Percentiles rank a stretch among this genome's conserved stretches.
Evolutionary conservation across 2,329 filamentous ascomycete species (phyloP).

Genomic region (Trichoderma aggressivum): DNA sequence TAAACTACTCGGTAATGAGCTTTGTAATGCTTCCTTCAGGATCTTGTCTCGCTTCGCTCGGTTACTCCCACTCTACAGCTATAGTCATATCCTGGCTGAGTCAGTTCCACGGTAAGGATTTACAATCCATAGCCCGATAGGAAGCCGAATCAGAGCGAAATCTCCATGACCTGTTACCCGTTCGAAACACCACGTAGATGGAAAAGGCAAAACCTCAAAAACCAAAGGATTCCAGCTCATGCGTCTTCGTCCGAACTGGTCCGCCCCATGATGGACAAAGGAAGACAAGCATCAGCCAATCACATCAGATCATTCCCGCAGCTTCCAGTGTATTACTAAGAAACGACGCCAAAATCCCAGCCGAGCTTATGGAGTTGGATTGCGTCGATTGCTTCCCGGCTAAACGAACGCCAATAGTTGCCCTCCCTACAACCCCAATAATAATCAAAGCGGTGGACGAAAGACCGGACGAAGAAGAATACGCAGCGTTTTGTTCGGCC

Average conservation of each 20-base stretch:
- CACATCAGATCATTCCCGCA: not conserved
- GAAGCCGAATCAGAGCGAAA: not conserved
- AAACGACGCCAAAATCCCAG: not conserved
- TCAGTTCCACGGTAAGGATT: not conserved
- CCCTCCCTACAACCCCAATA: not conserved
- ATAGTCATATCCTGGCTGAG: not conserved
- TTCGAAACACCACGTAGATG: not conserved
- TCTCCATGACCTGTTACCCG: accelerated
- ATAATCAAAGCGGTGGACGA: not conserved
- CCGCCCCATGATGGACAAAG: not conserved
- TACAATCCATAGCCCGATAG: not conserved
- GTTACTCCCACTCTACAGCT: not conserved
- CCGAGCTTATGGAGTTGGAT: not conserved
- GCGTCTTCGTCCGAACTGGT: constrained; percentile 7
- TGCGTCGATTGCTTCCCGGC: not conserved
- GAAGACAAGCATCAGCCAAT: not conserved
- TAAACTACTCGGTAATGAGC: not conserved
- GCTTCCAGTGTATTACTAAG: constrained; percentile 3
- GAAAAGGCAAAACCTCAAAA: not conserved
- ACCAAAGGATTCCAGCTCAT: not conserved
- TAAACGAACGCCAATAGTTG: not conserved
- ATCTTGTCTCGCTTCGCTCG: not conserved
- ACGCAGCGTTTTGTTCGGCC: not conserved
- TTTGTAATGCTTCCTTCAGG: not conserved
- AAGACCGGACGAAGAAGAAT: not conserved